Evolutionary conservation across 169 alveolate species (phyloP).

Genomic region (Plasmodium berghei): DNA sequence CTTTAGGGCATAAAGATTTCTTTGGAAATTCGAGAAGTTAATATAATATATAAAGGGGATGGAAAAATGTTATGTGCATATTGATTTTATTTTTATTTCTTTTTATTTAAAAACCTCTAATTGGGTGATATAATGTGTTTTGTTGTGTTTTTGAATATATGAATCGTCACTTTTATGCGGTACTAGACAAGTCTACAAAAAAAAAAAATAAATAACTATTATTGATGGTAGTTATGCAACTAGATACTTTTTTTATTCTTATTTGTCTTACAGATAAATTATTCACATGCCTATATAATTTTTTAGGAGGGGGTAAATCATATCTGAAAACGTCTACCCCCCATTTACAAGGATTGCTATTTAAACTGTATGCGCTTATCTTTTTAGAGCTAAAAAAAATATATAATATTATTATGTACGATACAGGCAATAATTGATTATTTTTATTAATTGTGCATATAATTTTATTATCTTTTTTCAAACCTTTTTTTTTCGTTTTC

Average conservation of each 20-base stretch:
- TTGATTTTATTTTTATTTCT: neutral
- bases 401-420: neutral
- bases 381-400: conserved; percentile 45
- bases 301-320: conserved; percentile 38
- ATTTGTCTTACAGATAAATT: conserved; percentile 37
- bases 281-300: conserved; percentile 32
- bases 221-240: neutral
- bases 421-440: neutral
- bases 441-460: neutral
- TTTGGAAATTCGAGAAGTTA: neutral
- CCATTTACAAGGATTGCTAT: conserved; percentile 65
- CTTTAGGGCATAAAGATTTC: conserved; percentile 70
- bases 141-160: conserved; percentile 38
- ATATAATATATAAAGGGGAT: neutral
- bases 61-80: neutral
- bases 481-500: conserved; percentile 15
- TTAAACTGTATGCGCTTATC: conserved; percentile 35
- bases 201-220: neutral
- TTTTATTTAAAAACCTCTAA: conserved; percentile 36
- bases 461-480: neutral
- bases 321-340: conserved; percentile 66
- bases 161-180: conserved; percentile 58
- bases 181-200: conserved; percentile 43
- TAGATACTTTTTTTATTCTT: neutral
- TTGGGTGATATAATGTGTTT: conserved; percentile 27